Conservation (phyloP, 345 rosid species). For the Eucalyptus albens region DNA sequence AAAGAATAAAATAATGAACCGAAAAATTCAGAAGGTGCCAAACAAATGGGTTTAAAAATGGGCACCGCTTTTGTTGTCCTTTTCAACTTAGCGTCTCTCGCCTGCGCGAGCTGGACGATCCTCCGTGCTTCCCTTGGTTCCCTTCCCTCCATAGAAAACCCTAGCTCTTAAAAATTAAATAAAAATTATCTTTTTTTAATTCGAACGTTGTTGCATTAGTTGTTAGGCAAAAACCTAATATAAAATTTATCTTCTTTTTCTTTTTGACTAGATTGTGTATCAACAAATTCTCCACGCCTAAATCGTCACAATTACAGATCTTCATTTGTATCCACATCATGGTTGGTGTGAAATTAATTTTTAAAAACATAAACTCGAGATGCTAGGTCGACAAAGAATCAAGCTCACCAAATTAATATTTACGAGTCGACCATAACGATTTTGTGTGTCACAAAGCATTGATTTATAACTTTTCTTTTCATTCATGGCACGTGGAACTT, state of each 20-base stretch:
- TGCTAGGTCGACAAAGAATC: not conserved
- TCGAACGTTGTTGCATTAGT: not conserved
- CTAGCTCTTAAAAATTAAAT: not conserved
- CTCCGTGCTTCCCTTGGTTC: not conserved
- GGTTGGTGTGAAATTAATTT: not conserved
- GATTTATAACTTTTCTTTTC: no score
- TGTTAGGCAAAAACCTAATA: not conserved
- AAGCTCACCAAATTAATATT: no score
- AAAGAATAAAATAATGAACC: not conserved
- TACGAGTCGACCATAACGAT: accelerated
- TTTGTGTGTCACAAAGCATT: not conserved
- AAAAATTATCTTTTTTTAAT: not conserved
- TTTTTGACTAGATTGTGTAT: no score
- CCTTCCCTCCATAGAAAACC: not conserved
- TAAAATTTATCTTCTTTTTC: not conserved
- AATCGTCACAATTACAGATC: no score
- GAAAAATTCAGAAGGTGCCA: not conserved
- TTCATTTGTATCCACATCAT: not conserved
- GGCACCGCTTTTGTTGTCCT: not conserved
- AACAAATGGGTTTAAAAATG: not conserved
- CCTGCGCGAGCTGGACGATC: not conserved
- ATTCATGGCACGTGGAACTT: not conserved
- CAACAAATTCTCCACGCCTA: accelerated
- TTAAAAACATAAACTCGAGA: not conserved
- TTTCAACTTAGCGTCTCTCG: not conserved